Conservation (phyloP, 805 yeast genomes). For the Starmerella stellata region DNA sequence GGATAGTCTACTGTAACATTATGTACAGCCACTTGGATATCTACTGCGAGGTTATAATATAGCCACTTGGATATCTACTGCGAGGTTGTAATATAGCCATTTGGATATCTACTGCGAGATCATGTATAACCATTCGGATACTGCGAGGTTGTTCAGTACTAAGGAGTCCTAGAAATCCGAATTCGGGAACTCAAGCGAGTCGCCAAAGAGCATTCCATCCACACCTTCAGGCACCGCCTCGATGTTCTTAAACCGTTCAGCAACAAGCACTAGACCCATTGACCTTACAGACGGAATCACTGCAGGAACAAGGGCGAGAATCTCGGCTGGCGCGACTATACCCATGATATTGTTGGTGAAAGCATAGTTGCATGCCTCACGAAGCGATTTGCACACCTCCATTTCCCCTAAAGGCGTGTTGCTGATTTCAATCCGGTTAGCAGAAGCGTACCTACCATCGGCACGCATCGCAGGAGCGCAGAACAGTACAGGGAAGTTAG, state of each 20-base stretch:
- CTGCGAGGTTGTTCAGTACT: no score
- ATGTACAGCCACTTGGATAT: no score
- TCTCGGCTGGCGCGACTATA: slow-evolving; percentile 51
- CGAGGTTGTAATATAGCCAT: no score
- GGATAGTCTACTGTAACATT: no score
- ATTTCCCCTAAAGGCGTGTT: slow-evolving; percentile 25
- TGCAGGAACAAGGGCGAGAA: slow-evolving; percentile 57
- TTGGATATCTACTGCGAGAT: no score
- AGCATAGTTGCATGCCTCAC: slow-evolving; percentile 69
- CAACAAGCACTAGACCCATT: slow-evolving; percentile 71
- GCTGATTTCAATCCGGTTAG: slow-evolving; percentile 19
- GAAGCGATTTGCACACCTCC: slow-evolving; percentile 36
- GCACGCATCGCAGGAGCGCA: slow-evolving; percentile 34
- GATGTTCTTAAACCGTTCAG: slow-evolving; percentile 18
- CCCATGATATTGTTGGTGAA: slow-evolving; percentile 72
- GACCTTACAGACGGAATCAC: slow-evolving; percentile 57
- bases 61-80: no score
- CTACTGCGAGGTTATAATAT: no score
- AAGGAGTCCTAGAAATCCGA: background rate
- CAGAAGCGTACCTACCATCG: slow-evolving; percentile 17
- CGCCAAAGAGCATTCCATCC: slow-evolving; percentile 51
- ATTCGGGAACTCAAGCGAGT: slow-evolving; percentile 36
- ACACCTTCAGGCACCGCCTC: slow-evolving; percentile 23
- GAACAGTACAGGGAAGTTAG: slow-evolving; percentile 87
- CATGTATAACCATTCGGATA: no score